These are phyloP conservation scores for Pseudoneurospora amorphoporcata DNA, from an alignment of 495 filamentous ascomycete species.

Conservation along the genomic window DNA sequence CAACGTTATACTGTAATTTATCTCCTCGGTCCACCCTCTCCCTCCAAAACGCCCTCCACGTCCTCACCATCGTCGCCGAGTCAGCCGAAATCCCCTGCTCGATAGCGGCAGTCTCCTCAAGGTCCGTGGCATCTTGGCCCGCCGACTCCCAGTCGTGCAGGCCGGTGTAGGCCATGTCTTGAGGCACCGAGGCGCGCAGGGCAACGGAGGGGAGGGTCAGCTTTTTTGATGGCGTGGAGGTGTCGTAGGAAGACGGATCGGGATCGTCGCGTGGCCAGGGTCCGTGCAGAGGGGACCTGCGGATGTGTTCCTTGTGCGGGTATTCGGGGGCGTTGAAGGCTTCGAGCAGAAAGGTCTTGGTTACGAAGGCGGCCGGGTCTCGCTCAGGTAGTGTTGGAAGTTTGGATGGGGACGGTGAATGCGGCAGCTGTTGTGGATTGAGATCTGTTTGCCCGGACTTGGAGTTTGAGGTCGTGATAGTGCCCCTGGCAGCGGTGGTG, in stretches of 20 bases:
- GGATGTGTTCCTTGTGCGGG: constrained; percentile 23
- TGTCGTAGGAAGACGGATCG: not conserved
- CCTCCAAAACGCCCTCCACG: not conserved
- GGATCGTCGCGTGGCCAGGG: constrained; percentile 24
- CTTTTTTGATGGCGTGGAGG: not conserved
- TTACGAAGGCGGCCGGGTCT: not conserved
- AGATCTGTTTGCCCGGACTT: not conserved
- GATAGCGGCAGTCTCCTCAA: not conserved
- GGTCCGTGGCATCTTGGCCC: constrained; percentile 11
- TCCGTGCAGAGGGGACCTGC: constrained; percentile 30
- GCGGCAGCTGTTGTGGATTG: not conserved
- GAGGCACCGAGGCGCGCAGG: constrained; percentile 26
- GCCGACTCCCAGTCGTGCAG: constrained; percentile 39
- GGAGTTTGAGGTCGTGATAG: not conserved
- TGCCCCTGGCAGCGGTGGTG: not conserved
- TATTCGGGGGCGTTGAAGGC: constrained; percentile 26
- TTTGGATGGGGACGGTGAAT: not conserved
- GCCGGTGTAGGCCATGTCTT: constrained; percentile 24
- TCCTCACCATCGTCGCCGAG: not conserved
- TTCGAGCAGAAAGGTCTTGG: constrained; percentile 27
- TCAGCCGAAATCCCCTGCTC: not conserved
- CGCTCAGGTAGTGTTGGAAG: not conserved
- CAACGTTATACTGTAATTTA: not conserved
- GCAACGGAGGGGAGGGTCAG: constrained; percentile 21
- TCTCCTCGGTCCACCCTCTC: not conserved